Percentiles rank a stretch among this genome's conserved stretches.
Conservation (phyloP, 2,329 filamentous ascomycete species). For the Zymoseptoria crescenta region DNA sequence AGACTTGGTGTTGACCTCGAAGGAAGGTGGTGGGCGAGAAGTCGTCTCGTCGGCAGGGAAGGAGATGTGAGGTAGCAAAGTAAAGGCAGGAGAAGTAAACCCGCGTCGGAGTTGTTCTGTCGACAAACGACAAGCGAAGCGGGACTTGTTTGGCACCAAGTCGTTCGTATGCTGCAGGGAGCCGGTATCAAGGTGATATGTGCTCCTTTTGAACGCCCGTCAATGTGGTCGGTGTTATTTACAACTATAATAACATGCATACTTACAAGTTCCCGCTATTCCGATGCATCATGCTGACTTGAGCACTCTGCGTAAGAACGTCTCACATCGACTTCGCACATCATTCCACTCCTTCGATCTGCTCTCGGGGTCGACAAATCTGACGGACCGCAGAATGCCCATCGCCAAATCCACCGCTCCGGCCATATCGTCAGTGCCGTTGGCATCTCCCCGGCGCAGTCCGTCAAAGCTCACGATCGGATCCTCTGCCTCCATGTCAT, state of each 20-base stretch:
- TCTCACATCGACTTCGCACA: conserved; percentile 1
- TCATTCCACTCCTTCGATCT: conserved; percentile 4
- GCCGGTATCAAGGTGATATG: background rate
- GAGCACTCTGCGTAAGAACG: background rate
- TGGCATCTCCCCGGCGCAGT: background rate
- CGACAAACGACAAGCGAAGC: background rate
- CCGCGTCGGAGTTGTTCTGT: background rate
- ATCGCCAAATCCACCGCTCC: conserved; percentile 3
- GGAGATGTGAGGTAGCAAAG: background rate
- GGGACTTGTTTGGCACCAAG: background rate
- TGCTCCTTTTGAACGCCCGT: background rate
- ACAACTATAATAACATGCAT: background rate
- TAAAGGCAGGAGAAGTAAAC: background rate
- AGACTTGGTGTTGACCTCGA: background rate
- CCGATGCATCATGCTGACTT: background rate
- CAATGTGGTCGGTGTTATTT: background rate
- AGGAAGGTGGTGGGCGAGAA: background rate
- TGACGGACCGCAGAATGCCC: conserved; percentile 4
- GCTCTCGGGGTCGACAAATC: conserved; percentile 1
- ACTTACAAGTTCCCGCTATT: background rate
- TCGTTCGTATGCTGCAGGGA: background rate
- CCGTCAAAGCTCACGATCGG: background rate
- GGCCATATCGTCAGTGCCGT: background rate
- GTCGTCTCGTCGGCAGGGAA: background rate
- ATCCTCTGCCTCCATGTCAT: conserved; percentile 3